Percentiles rank a stretch among this genome's conserved stretches.
Conservation (phyloP, 225 moss, liverwort and hornwort species). For the Rhytidiadelphus loreus region DNA sequence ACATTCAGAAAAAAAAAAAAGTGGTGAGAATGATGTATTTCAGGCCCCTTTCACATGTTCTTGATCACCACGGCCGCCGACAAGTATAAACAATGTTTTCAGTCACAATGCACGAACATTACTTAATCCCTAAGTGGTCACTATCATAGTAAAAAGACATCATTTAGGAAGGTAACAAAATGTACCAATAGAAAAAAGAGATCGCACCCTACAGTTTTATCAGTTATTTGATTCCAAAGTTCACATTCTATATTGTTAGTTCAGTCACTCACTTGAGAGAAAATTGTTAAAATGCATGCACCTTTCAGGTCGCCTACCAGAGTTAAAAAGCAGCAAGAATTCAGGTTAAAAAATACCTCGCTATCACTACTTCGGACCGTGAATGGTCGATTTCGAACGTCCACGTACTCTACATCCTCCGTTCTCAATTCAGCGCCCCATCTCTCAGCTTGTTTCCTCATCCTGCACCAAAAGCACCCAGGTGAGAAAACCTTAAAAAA, state of each 20-base stretch:
- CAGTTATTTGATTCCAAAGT: not conserved
- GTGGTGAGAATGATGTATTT: not conserved
- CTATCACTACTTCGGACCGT: conserved; percentile 82
- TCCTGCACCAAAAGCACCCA: conserved; percentile 27
- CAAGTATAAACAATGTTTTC: not conserved
- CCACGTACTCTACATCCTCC: conserved; percentile 87
- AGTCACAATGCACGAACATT: not conserved
- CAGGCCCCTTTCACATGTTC: not conserved
- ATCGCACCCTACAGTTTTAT: not conserved
- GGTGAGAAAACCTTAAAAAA: not conserved
- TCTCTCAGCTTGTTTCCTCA: conserved; percentile 85
- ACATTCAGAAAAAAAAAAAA: not conserved
- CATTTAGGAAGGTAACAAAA: not conserved
- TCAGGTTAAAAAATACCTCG: conserved; percentile 39
- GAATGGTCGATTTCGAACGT: conserved; percentile 70
- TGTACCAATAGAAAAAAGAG: not conserved
- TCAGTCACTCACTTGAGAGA: not conserved
- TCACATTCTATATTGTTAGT: not conserved
- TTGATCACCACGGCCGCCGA: not conserved
- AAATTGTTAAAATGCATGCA: not conserved
- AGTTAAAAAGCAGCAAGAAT: not conserved
- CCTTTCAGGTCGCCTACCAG: not conserved
- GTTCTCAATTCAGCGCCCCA: conserved; percentile 92
- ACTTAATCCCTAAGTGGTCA: not conserved
- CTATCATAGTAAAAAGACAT: not conserved